Evolutionary conservation across 371 early-diverging fungal species (phyloP).

Genomic region (Mortierella polycephala): DNA sequence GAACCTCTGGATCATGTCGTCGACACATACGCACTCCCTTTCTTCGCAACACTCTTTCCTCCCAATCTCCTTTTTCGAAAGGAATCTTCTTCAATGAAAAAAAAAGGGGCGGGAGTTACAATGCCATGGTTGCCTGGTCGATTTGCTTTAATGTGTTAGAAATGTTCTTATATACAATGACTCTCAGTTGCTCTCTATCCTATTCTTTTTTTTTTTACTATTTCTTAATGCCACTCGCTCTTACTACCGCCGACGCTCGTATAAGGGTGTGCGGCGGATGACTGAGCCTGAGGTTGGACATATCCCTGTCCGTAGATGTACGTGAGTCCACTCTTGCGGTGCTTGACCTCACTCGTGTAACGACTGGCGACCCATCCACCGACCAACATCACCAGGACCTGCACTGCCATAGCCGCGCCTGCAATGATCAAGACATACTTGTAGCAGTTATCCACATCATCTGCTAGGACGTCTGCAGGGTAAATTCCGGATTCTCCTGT

Average conservation of each 20-base stretch:
- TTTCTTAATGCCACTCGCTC: not conserved
- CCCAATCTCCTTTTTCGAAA: too few species aligned
- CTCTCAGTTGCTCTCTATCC: not conserved
- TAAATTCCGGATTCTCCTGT: not conserved
- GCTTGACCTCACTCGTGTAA: slow-evolving; percentile 40
- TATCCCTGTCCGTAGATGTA: slow-evolving; percentile 28
- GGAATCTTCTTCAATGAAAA: too few species aligned
- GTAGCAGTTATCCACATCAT: slow-evolving; percentile 24
- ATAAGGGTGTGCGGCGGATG: slow-evolving; percentile 32
- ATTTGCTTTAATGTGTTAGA: not conserved
- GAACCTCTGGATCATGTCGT: too few species aligned
- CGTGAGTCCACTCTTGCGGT: slow-evolving; percentile 16
- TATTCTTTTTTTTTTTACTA: not conserved
- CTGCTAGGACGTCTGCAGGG: not conserved
- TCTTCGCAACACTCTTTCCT: too few species aligned
- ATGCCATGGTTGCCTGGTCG: too few species aligned
- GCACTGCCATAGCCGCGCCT: slow-evolving; percentile 11
- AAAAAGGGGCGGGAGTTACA: too few species aligned
- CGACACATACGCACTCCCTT: too few species aligned
- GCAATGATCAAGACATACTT: slow-evolving; percentile 10
- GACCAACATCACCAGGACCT: slow-evolving; percentile 25
- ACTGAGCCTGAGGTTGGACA: slow-evolving; percentile 16
- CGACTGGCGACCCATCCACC: slow-evolving; percentile 44
- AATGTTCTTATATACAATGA: not conserved
- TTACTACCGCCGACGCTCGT: slow-evolving; percentile 12